These are phyloP conservation scores for Colletotrichum sp. DNA, from an alignment of 2,329 filamentous ascomycete species.

Conservation along the genomic window DNA sequence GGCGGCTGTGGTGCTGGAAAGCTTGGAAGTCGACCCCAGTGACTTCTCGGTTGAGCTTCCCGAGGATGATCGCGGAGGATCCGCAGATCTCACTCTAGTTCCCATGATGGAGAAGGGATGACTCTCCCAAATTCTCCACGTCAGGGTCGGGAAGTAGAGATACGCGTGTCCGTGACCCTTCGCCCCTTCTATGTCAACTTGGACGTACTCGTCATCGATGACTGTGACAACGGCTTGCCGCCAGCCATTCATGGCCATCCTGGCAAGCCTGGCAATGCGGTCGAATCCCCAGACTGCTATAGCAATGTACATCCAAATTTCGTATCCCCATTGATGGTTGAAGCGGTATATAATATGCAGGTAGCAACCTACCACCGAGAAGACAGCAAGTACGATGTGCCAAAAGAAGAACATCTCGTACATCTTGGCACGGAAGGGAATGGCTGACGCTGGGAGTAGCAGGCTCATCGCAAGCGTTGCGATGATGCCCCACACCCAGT, in stretches of 20 bases:
- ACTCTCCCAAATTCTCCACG: constrained; percentile 52
- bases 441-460: constrained; percentile 29
- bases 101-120: constrained; percentile 52
- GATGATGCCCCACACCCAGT: constrained; percentile 47
- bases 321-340: constrained; percentile 44
- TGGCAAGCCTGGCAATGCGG: constrained; percentile 41
- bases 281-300: constrained; percentile 43
- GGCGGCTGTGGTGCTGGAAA: neutral
- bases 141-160: constrained; percentile 54
- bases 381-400: constrained; percentile 42
- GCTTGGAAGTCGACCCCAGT: neutral
- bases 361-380: constrained; percentile 44
- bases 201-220: constrained; percentile 35
- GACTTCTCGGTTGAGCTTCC: neutral
- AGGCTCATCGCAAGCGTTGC: constrained; percentile 37
- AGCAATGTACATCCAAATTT: constrained; percentile 42
- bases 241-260: constrained; percentile 42
- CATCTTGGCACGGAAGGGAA: constrained; percentile 34
- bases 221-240: constrained; percentile 39
- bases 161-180: constrained; percentile 45
- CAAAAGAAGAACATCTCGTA: constrained; percentile 47
- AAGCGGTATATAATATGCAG: constrained; percentile 39
- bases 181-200: constrained; percentile 47
- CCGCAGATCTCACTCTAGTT: neutral
- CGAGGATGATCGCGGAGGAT: neutral